phyloP scores from a whole-genome alignment of 1,139 yeast genomes.

The Scheffersomyces quercinus region DNA sequence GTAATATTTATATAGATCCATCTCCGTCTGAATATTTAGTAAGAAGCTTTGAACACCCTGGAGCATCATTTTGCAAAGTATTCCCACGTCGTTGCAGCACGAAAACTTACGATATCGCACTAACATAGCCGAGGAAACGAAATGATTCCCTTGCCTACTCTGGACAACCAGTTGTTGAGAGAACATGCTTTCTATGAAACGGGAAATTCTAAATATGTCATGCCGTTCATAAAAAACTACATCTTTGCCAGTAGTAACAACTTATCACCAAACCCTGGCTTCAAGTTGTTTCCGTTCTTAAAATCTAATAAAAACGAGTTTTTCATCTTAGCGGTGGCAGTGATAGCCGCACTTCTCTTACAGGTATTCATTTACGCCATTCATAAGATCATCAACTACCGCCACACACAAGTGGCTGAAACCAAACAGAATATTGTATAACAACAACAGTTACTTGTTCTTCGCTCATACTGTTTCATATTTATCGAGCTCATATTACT shows the following conservation, averaged over 20 bases:
- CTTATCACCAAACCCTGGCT: not conserved
- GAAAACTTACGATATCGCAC: not conserved
- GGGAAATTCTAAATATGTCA: conserved; percentile 18
- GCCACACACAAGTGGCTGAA: not conserved
- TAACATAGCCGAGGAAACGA: not conserved
- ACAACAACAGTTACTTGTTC: too few species aligned
- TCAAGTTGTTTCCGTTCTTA: not conserved
- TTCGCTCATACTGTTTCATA: too few species aligned
- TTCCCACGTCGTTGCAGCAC: not conserved
- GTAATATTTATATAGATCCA: not conserved
- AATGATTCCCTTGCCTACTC: conserved; percentile 21
- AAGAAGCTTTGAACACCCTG: not conserved
- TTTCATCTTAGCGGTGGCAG: not conserved
- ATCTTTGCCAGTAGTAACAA: conserved; percentile 7
- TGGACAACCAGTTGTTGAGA: conserved; percentile 23
- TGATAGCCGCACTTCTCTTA: not conserved
- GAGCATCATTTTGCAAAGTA: not conserved
- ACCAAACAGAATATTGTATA: too few species aligned
- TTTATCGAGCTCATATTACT: not conserved
- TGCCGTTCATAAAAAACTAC: conserved; percentile 19
- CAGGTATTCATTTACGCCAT: not conserved
- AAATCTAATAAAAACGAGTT: not conserved
- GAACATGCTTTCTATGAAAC: conserved; percentile 34
- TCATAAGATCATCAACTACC: not conserved
- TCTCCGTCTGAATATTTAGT: not conserved